A percentile compares a stretch with the other conserved stretches of the same genome.
Evolutionary conservation across 768 basidiomycete species (phyloP).

Genomic region (Crepidotus variabilis): DNA sequence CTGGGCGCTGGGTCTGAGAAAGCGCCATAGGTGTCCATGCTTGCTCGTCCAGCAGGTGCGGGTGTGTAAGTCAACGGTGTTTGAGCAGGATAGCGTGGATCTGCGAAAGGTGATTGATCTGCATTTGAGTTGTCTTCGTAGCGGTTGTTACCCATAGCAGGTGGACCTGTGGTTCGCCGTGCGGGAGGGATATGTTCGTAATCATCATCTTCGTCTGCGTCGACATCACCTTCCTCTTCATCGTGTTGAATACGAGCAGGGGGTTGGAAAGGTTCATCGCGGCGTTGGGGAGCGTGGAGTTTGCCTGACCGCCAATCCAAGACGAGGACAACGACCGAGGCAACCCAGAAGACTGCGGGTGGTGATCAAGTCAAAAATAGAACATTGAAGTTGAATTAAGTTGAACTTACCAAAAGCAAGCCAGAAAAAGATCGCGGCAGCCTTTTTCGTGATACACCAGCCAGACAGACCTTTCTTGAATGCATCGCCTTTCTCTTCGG

Average conservation of each 20-base stretch:
- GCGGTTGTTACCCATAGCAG: conserved; percentile 15
- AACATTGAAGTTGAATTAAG: background rate
- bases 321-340: conserved; percentile 60
- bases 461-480: conserved; percentile 68
- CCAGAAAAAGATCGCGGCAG: conserved; percentile 89
- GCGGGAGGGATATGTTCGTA: conserved; percentile 48
- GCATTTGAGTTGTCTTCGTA: conserved; percentile 28
- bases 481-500: conserved; percentile 51
- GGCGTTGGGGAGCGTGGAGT: conserved; percentile 47
- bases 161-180: conserved; percentile 20
- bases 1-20: conserved; percentile 85
- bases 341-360: conserved; percentile 66
- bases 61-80: conserved; percentile 27
- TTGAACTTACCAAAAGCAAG: conserved; percentile 60
- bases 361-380: conserved; percentile 1
- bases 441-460: conserved; percentile 94
- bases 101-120: conserved; percentile 49
- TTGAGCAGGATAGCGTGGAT: conserved; percentile 12
- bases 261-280: conserved; percentile 76
- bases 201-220: conserved; percentile 47
- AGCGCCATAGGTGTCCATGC: conserved; percentile 87
- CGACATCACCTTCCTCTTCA: conserved; percentile 42
- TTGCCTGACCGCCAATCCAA: conserved; percentile 76
- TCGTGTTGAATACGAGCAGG: conserved; percentile 47
- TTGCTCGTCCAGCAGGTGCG: conserved; percentile 46